Percentiles rank a stretch among this genome's conserved stretches.
These are phyloP conservation scores for Globisporangium viniferum DNA, from an alignment of 352 stramenopile species.

Conservation along the genomic window DNA sequence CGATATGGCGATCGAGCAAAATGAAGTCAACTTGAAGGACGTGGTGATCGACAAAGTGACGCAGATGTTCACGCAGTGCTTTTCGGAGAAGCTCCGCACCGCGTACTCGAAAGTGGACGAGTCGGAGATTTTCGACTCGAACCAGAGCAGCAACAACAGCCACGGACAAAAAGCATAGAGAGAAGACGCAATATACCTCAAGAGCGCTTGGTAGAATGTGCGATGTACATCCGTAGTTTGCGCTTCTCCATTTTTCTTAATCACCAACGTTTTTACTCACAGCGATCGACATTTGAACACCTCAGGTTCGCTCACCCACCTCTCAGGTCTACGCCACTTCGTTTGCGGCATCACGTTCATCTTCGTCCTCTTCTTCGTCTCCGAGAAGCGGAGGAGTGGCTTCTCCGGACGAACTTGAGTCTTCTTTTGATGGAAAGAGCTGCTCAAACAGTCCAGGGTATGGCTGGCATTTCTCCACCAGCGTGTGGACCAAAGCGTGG, in stretches of 20 bases:
- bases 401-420: conserved; percentile 26
- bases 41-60: conserved; percentile 62
- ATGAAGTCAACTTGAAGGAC: conserved; percentile 72
- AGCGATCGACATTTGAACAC: not conserved
- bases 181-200: not conserved
- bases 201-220: not conserved
- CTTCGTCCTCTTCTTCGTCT: conserved; percentile 7
- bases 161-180: conserved; percentile 4
- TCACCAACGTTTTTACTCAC: conserved; percentile 5
- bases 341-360: not conserved
- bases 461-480: conserved; percentile 56
- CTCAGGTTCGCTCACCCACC: not conserved
- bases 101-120: conserved; percentile 70
- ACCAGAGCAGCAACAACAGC: conserved; percentile 26
- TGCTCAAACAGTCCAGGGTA: conserved; percentile 41
- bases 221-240: not conserved
- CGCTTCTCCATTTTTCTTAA: conserved; percentile 3
- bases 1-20: conserved; percentile 72
- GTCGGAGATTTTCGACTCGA: conserved; percentile 30
- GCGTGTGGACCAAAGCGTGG: conserved; percentile 42
- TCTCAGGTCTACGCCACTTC: conserved; percentile 1
- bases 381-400: conserved; percentile 14
- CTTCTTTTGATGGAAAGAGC: conserved; percentile 53
- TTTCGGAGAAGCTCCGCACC: conserved; percentile 57
- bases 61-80: conserved; percentile 72